These are phyloP conservation scores for Volvariella volvacea DNA, from an alignment of 1,284 basidiomycete species.

Conservation along the genomic window DNA sequence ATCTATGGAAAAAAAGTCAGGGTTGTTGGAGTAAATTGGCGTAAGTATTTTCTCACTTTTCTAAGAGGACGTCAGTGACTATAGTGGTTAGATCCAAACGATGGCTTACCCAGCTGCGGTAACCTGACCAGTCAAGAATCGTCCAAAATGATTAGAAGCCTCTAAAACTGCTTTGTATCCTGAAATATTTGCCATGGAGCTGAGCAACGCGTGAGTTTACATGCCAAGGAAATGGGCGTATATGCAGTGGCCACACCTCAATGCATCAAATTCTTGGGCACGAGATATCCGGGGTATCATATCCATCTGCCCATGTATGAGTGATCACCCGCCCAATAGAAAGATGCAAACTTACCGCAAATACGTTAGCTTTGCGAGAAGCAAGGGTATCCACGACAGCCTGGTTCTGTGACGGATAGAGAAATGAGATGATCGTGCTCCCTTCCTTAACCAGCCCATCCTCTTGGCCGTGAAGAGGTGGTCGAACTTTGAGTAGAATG, in stretches of 20 bases:
- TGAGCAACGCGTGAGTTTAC: conserved; percentile 20
- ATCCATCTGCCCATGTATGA: conserved; percentile 52
- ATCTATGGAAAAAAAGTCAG: conserved; percentile 42
- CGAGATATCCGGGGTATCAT: conserved; percentile 84
- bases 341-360: conserved; percentile 33
- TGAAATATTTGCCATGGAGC: conserved; percentile 87
- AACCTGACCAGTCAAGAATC: conserved; percentile 83
- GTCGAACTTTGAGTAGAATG: conserved; percentile 78
- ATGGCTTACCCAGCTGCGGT: conserved; percentile 73
- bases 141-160: conserved; percentile 80
- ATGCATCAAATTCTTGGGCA: conserved; percentile 79
- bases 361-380: conserved; percentile 56
- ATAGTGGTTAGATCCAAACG: conserved; percentile 20
- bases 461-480: conserved; percentile 60
- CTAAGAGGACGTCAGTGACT: not conserved
- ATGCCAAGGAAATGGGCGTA: not conserved
- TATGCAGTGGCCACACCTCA: conserved; percentile 61
- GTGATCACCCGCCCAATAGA: conserved; percentile 2
- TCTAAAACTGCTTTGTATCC: conserved; percentile 86
- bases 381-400: conserved; percentile 61
- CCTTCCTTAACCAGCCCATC: conserved; percentile 55
- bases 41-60: not conserved
- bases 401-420: conserved; percentile 79
- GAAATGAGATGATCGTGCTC: conserved; percentile 76
- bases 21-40: not conserved